phyloP scores from a whole-genome alignment of 371 early-diverging fungal species.

The Batkoa obscura region DNA sequence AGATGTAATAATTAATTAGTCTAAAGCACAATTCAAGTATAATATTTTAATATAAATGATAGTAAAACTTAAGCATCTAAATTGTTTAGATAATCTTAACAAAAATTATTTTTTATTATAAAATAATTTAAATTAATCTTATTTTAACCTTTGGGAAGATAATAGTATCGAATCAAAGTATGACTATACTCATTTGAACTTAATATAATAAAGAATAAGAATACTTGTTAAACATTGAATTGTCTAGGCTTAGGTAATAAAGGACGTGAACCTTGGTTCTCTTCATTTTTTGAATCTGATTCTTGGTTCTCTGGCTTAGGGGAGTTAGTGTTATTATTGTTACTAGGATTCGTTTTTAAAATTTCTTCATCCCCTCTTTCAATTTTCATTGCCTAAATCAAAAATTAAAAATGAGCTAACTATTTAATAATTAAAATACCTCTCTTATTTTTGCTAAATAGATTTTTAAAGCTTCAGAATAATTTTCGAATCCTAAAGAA shows the following conservation, averaged over 20 bases:
- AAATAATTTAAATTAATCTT: too few relatives aligned
- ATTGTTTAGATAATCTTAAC: too few relatives aligned
- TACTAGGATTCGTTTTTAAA: background rate
- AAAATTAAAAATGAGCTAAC: background rate
- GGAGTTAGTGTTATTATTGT: background rate
- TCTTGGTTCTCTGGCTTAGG: too few relatives aligned
- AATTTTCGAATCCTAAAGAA: conserved; percentile 95
- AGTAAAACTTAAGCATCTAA: too few relatives aligned
- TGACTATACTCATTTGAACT: too few relatives aligned
- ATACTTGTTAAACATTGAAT: background rate
- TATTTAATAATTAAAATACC: conserved; percentile 15
- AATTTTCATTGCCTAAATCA: conserved; percentile 1
- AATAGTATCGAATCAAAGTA: too few relatives aligned
- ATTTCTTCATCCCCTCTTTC: conserved; percentile 3
- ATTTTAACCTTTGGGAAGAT: too few relatives aligned
- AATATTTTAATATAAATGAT: too few relatives aligned
- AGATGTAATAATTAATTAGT: too few relatives aligned
- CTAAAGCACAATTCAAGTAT: too few relatives aligned
- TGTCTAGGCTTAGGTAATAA: background rate
- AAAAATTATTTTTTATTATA: too few relatives aligned
- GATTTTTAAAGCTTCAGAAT: conserved; percentile 83
- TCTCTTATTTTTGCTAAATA: conserved; percentile 87
- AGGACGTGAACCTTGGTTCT: background rate
- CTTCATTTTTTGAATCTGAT: background rate
- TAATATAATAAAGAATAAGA: too few relatives aligned